Evolutionary conservation across 2,329 filamentous ascomycete species (phyloP).

Genomic region (Talaromyces rugulosus): DNA sequence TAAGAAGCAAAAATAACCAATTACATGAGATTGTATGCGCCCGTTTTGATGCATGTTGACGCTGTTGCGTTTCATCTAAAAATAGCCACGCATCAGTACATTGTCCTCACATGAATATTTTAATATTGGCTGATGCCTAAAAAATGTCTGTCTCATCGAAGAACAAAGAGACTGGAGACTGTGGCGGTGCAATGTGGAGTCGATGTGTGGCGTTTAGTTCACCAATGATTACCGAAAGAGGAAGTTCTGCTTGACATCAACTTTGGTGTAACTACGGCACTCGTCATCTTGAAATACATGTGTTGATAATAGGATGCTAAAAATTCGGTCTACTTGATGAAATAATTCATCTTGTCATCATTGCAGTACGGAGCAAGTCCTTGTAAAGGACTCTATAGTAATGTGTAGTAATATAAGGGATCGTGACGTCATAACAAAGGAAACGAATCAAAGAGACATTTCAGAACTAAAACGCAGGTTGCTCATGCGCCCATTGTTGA

Average conservation of each 20-base stretch:
- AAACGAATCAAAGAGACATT: slow-evolving; percentile 23
- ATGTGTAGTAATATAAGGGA: background rate
- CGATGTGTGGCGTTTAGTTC: background rate
- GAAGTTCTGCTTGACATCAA: background rate
- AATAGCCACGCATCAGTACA: background rate
- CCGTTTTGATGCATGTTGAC: too few species aligned
- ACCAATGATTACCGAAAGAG: background rate
- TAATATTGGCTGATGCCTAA: background rate
- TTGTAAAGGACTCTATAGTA: background rate
- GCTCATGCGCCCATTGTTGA: slow-evolving; percentile 34
- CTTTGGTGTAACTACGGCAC: background rate
- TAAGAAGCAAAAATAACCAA: background rate
- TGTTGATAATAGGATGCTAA: background rate
- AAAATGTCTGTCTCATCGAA: background rate
- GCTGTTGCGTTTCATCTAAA: background rate
- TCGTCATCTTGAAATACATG: background rate
- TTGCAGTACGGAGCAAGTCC: background rate
- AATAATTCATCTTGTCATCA: background rate
- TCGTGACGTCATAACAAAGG: background rate
- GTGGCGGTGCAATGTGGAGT: background rate
- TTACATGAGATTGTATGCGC: background rate
- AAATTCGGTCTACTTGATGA: background rate
- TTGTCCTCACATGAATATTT: background rate
- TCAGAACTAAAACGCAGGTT: slow-evolving; percentile 36
- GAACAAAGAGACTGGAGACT: background rate